Base-by-base conservation (phyloP, 768 basidiomycete genomes). In the Galerina sulciceps region DNA sequence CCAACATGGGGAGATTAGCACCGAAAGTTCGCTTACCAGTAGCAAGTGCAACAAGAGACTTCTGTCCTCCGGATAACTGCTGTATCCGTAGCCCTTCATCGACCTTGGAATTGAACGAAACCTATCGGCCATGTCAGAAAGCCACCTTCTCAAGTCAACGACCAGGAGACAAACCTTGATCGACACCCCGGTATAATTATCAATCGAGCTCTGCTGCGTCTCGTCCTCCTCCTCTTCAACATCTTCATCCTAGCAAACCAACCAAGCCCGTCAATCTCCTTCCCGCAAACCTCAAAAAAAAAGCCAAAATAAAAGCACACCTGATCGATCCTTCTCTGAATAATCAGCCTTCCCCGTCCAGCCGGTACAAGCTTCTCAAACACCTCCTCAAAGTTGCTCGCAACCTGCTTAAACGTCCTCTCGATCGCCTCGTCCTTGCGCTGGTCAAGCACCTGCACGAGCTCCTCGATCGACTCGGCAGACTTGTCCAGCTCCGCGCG, bases 351-450 rank as follows among this genome's bases (percentile, higher is more conserved):
- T 0, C 97, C 97, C 41, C 91, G 82, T 15, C 97, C 97, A 49
- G 92, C 93, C 17, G 97, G 96, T 0, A 99, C 97, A 17, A 99
- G 81, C 71, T 88, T 92, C 76, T 95, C 95, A 71, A 99, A 99
- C 15, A 99, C 95, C 59, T 98, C 94, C 69, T 93, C 93, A 70
- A 99, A 99, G 73, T 97, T 96, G 61, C 86, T 94, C 20, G 94
- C 94, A 2, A 99, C 97, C 70, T 99, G 94, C 75, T 96, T 96
- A 76, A 99, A 99, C 9, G 96, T 99, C 46, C 96, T 81, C 73
- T 99, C 96, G 63, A 99, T 99, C 6, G 97, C 97, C 71, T 99
- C 97, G 66, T 99, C 97, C 72, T 99, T 99, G 53, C 96, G 83
- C 70, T 96, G 93, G 71, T 99, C 97, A 6, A 99, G 84, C 4